A percentile compares a stretch with the other conserved stretches of the same genome.
phyloP scores from a whole-genome alignment of 116 monocot genomes.

The Papilionanthe hybrid region DNA sequence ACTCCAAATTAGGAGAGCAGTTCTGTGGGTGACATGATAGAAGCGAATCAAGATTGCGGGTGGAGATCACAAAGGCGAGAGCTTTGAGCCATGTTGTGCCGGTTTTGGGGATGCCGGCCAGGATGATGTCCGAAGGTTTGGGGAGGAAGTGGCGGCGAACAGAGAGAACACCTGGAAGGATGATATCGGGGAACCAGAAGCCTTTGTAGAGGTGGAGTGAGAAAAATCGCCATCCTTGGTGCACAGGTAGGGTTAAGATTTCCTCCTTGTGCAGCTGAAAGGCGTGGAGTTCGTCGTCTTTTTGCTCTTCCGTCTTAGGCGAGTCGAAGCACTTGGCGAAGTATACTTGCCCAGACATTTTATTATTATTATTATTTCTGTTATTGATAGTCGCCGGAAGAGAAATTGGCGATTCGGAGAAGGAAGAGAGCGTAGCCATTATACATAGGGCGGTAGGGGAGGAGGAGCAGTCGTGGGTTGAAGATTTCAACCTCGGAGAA shows the following conservation, averaged over 20 bases:
- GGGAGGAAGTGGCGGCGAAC: constrained; percentile 4
- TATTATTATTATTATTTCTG: neutral
- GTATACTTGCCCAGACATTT: neutral
- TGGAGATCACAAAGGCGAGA: constrained; percentile 18
- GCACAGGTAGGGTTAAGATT: constrained; percentile 3
- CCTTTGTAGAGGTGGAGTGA: constrained; percentile 10
- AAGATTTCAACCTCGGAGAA: too few relatives aligned
- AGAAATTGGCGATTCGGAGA: too few relatives aligned
- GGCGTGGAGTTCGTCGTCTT: neutral
- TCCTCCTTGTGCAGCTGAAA: neutral
- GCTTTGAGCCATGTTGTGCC: constrained; percentile 45
- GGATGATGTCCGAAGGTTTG: constrained; percentile 13
- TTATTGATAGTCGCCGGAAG: too few relatives aligned
- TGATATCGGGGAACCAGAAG: constrained; percentile 20
- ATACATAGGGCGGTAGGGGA: too few relatives aligned
- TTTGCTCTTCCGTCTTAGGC: neutral
- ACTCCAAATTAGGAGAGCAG: constrained; percentile 9
- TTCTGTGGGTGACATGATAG: constrained; percentile 12
- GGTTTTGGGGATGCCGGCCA: constrained; percentile 24
- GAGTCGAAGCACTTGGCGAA: neutral
- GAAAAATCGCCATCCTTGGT: neutral
- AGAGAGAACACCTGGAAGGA: constrained; percentile 18
- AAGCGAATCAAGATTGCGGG: constrained; percentile 9
- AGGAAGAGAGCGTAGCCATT: too few relatives aligned
- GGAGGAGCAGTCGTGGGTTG: too few relatives aligned